Evolutionary conservation across 768 basidiomycete species (phyloP), one percentile per base, ranked within the genome.

Genomic region (Collybiopsis confluens): DNA sequence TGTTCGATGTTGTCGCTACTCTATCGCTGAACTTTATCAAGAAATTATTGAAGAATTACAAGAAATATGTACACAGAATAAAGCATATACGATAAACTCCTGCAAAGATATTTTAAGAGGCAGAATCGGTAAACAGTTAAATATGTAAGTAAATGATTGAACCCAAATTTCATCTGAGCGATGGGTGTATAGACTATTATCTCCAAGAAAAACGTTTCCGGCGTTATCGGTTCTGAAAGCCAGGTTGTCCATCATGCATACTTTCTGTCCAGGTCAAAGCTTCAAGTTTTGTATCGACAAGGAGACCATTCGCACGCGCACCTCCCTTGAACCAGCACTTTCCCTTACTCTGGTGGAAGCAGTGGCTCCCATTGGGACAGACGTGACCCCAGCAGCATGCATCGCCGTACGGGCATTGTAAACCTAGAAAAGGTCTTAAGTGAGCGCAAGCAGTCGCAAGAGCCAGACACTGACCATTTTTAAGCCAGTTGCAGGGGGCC

Each of bases 241-340:
- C 11, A 27, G 9, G 9, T 26, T 23, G 21, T 36, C 23, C 33
- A 18, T 36, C 26, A 49, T 56, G 55, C 56, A 56, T 53, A 30
- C 30, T 43, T 15, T 56, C 56, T 56, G 47, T 16, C 10, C 16
- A 11, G n/a, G n/a, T n/a, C n/a, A 16, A 24, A 11, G 28, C n/a
- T 18, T 10, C 41, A 36, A 24, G 27, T 20, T 1, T n/a, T 18
- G 3, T 20, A 30, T n/a, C 4, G 15, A 20, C 13, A 21, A n/a
- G 23, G 23, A 1, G 15, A 41, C 1, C 11, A 6, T 7, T 28
- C n/a, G n/a, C n/a, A n/a, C n/a, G 59, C 75, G 45, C 56, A 78
- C 80, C 78, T 61, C 85, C 88, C 78, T 91, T 90, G 69, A 92
- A 92, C 88, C 90, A 90, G 64, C 90, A 92, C 69, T 86, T 90